Evolutionary conservation across 2,329 filamentous ascomycete genomes (phyloP).

Genomic region (Aspergillus texensis): DNA sequence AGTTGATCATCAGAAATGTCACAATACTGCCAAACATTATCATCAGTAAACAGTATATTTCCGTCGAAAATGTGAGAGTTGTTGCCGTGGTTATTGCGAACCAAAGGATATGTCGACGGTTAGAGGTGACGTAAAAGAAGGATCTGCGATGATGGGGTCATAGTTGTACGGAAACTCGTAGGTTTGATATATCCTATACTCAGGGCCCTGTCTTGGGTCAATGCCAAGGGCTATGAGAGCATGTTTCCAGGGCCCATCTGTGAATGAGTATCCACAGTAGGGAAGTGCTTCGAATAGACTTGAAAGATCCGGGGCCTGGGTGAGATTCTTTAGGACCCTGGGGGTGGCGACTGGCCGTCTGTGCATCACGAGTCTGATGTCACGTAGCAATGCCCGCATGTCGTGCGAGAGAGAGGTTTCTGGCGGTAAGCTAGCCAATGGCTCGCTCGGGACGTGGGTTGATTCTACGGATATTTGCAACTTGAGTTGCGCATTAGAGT

Average conservation of each 20-base stretch:
- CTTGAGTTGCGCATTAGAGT: not conserved
- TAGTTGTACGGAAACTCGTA: not conserved
- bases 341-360: not conserved
- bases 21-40: not conserved
- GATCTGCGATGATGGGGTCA: not conserved
- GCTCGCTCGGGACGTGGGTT: not conserved
- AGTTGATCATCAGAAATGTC: not conserved
- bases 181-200: not conserved
- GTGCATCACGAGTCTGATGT: not conserved
- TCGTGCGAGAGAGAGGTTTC: not conserved
- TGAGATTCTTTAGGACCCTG: not conserved
- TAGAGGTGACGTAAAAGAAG: not conserved
- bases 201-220: not conserved
- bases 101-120: not conserved
- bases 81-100: not conserved
- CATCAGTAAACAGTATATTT: not conserved
- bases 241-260: not conserved
- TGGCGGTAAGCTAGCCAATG: not conserved
- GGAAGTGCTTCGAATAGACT: not conserved
- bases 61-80: not conserved
- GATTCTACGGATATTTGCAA: not conserved
- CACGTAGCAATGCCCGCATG: not conserved
- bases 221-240: not conserved
- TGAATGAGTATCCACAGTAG: not conserved
- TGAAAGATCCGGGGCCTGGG: rapidly evolving